Conservation (phyloP, 2,329 filamentous ascomycete species). For the Diplodia sapinea region DNA sequence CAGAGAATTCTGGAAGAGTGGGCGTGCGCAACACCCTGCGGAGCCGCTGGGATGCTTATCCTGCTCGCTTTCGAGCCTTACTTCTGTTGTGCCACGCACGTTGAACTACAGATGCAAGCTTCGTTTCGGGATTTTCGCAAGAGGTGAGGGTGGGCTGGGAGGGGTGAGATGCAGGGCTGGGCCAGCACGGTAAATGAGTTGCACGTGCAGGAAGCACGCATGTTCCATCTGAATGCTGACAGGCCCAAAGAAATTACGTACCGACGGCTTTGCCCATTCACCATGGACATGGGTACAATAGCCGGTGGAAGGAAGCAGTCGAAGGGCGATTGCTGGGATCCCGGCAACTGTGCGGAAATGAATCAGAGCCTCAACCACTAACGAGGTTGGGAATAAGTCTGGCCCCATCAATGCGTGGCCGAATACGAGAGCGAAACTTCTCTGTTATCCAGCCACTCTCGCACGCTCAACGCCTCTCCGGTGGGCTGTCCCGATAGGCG, state of each 20-base stretch:
- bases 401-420: neutral
- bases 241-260: conserved; percentile 9
- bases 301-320: neutral
- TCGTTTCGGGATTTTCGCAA: conserved; percentile 5
- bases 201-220: conserved; percentile 7
- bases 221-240: conserved; percentile 4
- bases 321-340: neutral
- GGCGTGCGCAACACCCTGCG: conserved; percentile 1
- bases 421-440: neutral
- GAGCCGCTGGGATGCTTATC: conserved; percentile 9
- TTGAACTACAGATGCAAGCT: conserved; percentile 13
- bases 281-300: conserved; percentile 12
- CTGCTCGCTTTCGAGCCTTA: neutral
- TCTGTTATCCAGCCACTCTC: neutral
- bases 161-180: conserved; percentile 3
- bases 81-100: neutral
- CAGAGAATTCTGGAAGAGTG: neutral
- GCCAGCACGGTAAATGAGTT: neutral
- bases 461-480: neutral
- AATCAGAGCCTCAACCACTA: conserved; percentile 10
- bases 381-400: neutral
- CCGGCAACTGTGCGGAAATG: neutral
- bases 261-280: conserved; percentile 4
- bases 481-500: conserved; percentile 1
- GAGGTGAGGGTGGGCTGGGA: neutral